phyloP scores from a whole-genome alignment of 108 stramenopile species.

The Nitzschia sp. region DNA sequence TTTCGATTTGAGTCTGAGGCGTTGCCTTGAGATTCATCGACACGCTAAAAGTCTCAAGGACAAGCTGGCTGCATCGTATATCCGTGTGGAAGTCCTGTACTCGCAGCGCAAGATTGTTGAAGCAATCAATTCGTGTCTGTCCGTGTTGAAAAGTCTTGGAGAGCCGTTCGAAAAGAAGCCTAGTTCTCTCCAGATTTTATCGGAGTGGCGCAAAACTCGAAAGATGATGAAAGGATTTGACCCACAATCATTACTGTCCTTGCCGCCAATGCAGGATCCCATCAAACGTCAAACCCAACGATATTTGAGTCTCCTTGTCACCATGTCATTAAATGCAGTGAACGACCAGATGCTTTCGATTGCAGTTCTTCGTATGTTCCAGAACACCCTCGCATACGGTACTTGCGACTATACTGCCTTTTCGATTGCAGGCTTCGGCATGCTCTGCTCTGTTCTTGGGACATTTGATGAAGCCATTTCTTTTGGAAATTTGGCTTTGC shows the following conservation, averaged over 20 bases:
- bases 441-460: not conserved
- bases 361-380: slow-evolving; percentile 2
- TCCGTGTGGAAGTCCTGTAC: slow-evolving; percentile 3
- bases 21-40: slow-evolving; percentile 2
- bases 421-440: slow-evolving; percentile 11
- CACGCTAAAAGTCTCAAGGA: slow-evolving; percentile 2
- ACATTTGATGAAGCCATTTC: not conserved
- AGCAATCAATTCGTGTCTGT: slow-evolving; percentile 9
- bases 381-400: slow-evolving; percentile 5
- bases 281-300: not conserved
- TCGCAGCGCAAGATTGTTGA: slow-evolving; percentile 5
- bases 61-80: slow-evolving; percentile 7
- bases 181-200: not conserved
- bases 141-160: slow-evolving; percentile 7
- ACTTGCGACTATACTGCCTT: slow-evolving; percentile 4
- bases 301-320: slow-evolving; percentile 10
- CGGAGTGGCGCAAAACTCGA: slow-evolving; percentile 6
- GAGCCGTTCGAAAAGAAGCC: not conserved
- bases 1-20: not conserved
- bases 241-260: not conserved
- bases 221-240: slow-evolving; percentile 7
- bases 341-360: slow-evolving; percentile 8
- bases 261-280: slow-evolving; percentile 2
- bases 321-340: not conserved
- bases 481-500: slow-evolving; percentile 6